Conservation (phyloP, 805 yeast genomes). For the Diddensiella caesifluorescens region DNA sequence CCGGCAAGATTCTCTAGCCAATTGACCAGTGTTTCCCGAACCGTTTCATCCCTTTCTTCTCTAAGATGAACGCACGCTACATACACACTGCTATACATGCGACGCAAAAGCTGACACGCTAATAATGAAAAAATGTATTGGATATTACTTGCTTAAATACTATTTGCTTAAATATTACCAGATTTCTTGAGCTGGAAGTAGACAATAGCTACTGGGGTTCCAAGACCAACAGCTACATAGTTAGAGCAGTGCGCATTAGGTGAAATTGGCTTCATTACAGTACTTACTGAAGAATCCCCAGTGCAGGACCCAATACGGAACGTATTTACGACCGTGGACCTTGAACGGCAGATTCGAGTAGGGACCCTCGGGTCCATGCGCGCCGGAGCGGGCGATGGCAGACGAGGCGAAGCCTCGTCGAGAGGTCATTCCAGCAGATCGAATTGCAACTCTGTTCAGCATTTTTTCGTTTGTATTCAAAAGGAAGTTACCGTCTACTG, state of each 20-base stretch:
- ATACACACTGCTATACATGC: no score
- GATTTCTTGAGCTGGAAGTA: conserved; percentile 84
- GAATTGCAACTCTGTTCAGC: conserved; percentile 14
- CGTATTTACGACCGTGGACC: conserved; percentile 79
- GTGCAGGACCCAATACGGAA: conserved; percentile 80
- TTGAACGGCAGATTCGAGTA: conserved; percentile 92
- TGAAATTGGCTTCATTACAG: neutral
- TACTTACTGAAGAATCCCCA: conserved; percentile 63
- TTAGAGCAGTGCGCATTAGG: neutral
- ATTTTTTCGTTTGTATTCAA: conserved; percentile 6
- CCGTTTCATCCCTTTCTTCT: no score
- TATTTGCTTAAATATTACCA: conserved; percentile 45
- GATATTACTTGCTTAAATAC: no score
- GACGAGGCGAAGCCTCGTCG: conserved; percentile 32
- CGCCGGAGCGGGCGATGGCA: conserved; percentile 33
- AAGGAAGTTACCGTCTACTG: neutral
- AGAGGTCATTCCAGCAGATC: conserved; percentile 20
- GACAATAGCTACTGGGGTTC: conserved; percentile 72
- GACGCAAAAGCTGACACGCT: no score
- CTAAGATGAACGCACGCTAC: no score
- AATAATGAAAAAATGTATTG: no score
- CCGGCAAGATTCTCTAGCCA: no score
- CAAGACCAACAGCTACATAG: conserved; percentile 47
- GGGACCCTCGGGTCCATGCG: conserved; percentile 69
- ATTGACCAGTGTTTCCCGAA: no score